Conservation (phyloP, 2,329 filamentous ascomycete genomes). For the Purpureocillium lavendulum region DNA sequence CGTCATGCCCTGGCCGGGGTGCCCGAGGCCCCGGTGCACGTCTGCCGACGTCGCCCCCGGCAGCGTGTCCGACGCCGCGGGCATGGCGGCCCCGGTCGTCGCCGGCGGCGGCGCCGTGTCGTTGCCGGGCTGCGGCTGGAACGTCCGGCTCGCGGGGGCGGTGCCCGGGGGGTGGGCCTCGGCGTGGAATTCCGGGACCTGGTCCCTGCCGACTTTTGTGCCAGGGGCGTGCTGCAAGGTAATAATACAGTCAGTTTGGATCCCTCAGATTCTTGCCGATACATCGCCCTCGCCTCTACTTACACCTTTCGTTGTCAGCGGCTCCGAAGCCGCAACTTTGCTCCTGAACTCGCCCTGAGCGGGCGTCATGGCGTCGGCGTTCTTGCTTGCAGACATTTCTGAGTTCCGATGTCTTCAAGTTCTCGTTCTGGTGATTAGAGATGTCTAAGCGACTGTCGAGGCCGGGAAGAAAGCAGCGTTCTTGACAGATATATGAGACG, state of each 20-base stretch:
- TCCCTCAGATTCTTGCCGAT: no score
- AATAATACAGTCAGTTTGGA: not conserved
- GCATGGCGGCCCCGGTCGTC: conserved; percentile 20
- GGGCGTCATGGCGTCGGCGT: conserved; percentile 40
- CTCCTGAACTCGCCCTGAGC: conserved; percentile 49
- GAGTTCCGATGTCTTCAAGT: no score
- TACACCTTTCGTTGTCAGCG: conserved; percentile 46
- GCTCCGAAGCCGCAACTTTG: conserved; percentile 38
- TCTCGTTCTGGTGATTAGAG: no score
- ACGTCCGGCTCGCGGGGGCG: conserved; percentile 55
- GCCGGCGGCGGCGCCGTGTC: conserved; percentile 17
- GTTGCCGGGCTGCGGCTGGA: conserved; percentile 23
- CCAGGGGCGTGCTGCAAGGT: conserved; percentile 54
- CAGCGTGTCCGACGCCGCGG: conserved; percentile 27
- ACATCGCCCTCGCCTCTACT: conserved; percentile 23
- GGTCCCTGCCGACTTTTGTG: conserved; percentile 50
- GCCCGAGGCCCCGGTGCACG: conserved; percentile 34
- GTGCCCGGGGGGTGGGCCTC: conserved; percentile 32
- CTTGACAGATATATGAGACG: no score
- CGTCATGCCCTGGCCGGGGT: conserved; percentile 33
- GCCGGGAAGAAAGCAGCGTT: no score
- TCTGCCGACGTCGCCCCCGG: conserved; percentile 34
- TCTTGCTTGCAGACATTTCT: conserved; percentile 30
- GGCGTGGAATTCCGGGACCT: conserved; percentile 53
- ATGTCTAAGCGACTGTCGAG: no score